phyloP scores from a whole-genome alignment of 2,329 filamentous ascomycete species.

The Diaporthe ilicicola region DNA sequence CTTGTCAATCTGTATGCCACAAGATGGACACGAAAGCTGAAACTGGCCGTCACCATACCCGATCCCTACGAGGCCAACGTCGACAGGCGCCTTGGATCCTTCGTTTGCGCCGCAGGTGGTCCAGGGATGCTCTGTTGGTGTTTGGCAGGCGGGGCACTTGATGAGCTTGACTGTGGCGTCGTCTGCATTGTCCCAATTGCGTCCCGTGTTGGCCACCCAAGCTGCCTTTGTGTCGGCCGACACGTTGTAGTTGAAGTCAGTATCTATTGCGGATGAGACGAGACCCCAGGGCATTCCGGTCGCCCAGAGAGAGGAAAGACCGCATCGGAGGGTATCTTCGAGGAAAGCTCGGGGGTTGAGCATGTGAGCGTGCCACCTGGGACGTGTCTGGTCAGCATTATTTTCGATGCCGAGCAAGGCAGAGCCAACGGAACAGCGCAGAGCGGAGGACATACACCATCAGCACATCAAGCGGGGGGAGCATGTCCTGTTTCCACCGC shows the following conservation, averaged over 20 bases:
- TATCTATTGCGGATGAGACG: slow-evolving; percentile 66
- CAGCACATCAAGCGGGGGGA: slow-evolving; percentile 62
- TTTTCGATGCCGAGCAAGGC: background rate
- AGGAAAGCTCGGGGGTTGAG: slow-evolving; percentile 79
- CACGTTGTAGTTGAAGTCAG: slow-evolving; percentile 64
- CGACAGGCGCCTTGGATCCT: slow-evolving; percentile 42
- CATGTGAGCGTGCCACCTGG: slow-evolving; percentile 72
- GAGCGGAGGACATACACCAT: slow-evolving; percentile 55
- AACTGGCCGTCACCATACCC: slow-evolving; percentile 72
- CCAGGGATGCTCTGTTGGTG: slow-evolving; percentile 61
- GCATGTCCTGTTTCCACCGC: slow-evolving; percentile 49
- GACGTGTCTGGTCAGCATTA: background rate
- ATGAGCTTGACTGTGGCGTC: slow-evolving; percentile 59
- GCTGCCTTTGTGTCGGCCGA: slow-evolving; percentile 50
- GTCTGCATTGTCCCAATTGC: slow-evolving; percentile 67
- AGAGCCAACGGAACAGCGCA: no score
- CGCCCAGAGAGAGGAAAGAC: slow-evolving; percentile 64
- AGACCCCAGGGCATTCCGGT: slow-evolving; percentile 72
- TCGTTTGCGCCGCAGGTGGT: slow-evolving; percentile 58
- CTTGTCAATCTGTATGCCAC: slow-evolving; percentile 60
- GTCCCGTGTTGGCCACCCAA: slow-evolving; percentile 59
- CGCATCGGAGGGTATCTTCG: slow-evolving; percentile 74
- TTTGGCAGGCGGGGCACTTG: slow-evolving; percentile 63
- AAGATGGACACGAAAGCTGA: slow-evolving; percentile 56
- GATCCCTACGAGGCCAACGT: slow-evolving; percentile 50